Percentiles rank a stretch among this genome's conserved stretches.
phyloP scores from a whole-genome alignment of 352 stramenopile genomes.

The Phytopythium delawarense region DNA sequence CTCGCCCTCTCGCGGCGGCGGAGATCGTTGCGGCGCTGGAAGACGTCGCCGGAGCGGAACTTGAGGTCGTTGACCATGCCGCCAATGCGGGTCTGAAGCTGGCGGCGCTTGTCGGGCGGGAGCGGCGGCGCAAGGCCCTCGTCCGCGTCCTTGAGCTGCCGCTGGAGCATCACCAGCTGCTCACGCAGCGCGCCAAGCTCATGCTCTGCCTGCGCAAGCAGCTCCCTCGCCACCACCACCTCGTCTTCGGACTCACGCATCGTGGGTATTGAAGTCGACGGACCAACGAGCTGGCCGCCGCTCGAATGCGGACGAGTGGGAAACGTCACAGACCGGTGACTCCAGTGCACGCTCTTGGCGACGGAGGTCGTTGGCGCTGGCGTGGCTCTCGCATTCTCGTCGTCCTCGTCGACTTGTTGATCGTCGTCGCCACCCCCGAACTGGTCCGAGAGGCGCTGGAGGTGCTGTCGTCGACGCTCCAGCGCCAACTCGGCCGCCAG shows the following conservation, averaged over 20 bases:
- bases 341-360: constrained; percentile 33
- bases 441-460: not conserved
- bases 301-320: not conserved
- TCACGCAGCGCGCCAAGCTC: constrained; percentile 55
- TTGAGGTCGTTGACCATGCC: constrained; percentile 57
- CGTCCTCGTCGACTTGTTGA: not conserved
- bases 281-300: not conserved
- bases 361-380: not conserved
- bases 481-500: constrained; percentile 39
- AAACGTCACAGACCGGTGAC: constrained; percentile 26
- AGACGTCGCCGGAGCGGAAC: constrained; percentile 60
- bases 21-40: constrained; percentile 72
- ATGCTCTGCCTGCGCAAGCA: constrained; percentile 61
- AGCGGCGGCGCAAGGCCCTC: constrained; percentile 7
- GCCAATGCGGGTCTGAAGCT: constrained; percentile 47
- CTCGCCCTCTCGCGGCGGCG: constrained; percentile 44
- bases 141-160: constrained; percentile 24
- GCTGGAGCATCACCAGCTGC: constrained; percentile 44
- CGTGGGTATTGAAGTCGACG: not conserved
- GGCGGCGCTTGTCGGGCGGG: constrained; percentile 34
- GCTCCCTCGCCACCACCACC: constrained; percentile 43
- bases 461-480: constrained; percentile 10
- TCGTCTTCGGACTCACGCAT: constrained; percentile 37
- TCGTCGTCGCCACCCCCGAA: not conserved
- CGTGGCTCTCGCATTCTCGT: not conserved